Percentiles rank a stretch among this genome's conserved stretches.
phyloP scores from a whole-genome alignment of 208 protist species.

The Trypanosoma avium region DNA sequence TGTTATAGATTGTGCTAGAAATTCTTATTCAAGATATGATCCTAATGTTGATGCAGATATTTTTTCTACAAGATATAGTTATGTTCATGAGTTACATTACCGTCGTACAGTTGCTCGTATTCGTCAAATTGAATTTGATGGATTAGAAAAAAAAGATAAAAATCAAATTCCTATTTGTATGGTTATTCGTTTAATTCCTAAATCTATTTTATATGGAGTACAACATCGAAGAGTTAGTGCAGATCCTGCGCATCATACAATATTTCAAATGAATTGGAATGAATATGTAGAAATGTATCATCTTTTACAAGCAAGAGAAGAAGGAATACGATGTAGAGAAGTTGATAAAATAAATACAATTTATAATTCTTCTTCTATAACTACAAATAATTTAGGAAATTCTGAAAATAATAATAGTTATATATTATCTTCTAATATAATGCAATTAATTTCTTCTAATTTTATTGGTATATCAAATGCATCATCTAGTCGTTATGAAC shows the following conservation, averaged over 20 bases:
- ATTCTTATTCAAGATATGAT: constrained; percentile 48
- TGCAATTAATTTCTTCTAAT: constrained; percentile 28
- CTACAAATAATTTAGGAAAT: no score
- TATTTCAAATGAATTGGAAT: constrained; percentile 68
- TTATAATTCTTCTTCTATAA: constrained; percentile 18
- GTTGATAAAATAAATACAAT: not conserved
- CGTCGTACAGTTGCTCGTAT: constrained; percentile 49
- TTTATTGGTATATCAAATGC: constrained; percentile 57
- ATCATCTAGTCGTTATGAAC: constrained; percentile 65
- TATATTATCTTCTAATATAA: constrained; percentile 23
- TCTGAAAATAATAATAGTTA: constrained; percentile 3
- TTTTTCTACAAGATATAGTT: constrained; percentile 55
- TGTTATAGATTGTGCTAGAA: constrained; percentile 78
- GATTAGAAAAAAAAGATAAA: not conserved
- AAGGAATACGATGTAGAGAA: constrained; percentile 32
- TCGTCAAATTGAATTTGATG: not conserved
- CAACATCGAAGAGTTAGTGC: constrained; percentile 66
- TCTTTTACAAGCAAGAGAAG: constrained; percentile 63
- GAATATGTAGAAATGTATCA: constrained; percentile 76
- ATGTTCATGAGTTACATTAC: constrained; percentile 51
- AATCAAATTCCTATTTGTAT: constrained; percentile 27
- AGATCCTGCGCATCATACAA: constrained; percentile 62
- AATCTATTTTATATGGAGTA: constrained; percentile 70
- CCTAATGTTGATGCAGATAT: constrained; percentile 38
- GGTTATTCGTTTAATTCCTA: constrained; percentile 83